Evolutionary conservation across 2,329 filamentous ascomycete species (phyloP), one percentile per base, ranked within the genome.

Genomic region (Ceratocystiopsis sp.): DNA sequence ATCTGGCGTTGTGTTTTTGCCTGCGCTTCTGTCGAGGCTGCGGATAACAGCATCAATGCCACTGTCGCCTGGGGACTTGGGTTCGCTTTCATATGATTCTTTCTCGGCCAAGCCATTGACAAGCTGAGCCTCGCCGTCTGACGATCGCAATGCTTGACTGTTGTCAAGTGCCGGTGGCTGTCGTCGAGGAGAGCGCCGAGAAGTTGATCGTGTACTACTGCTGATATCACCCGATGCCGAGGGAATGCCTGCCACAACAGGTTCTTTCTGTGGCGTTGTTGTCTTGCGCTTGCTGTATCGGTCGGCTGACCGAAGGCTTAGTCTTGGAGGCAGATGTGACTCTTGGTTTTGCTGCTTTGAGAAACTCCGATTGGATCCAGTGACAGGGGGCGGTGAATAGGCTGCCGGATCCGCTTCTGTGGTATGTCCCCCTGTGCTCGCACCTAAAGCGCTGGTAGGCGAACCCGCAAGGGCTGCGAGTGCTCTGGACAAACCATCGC

Each of bases 1-100:
- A 52, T 91, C 84, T 8, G 80, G 71, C n/a, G 73, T 68, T n/a
- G 66, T 63, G 2, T 73, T 73, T 44, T 81, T 79, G 41, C 84
- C 77, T 59, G 89, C 78, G 32, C 87, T 84, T 48, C 89, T 83
- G 44, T 95, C 85, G 1, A 95, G 65, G 51, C 93, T 84, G 46
- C 87, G 85, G n/a, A 95, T 80, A 47, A 96, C 82, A 18, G 84
- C 78, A 57, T 94, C 84, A 41, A 96, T 64, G 7, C 81, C 76
- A 50, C 71, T 71, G 38, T 63, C 66, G 32, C 83, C 79, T 15
- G 77, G 77, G 44, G 78, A 65, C 15, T 76, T 16, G 5, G 42
- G 17, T 12, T 84, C 79, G 14, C 83, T 80, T 14, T 78, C 80
- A 13, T 95, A 61, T 43, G 84, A 84, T 57, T 82, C 82, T 62